Base-by-base conservation (phyloP, 2,329 filamentous ascomycete species). In the Penicillium sumatraense region DNA sequence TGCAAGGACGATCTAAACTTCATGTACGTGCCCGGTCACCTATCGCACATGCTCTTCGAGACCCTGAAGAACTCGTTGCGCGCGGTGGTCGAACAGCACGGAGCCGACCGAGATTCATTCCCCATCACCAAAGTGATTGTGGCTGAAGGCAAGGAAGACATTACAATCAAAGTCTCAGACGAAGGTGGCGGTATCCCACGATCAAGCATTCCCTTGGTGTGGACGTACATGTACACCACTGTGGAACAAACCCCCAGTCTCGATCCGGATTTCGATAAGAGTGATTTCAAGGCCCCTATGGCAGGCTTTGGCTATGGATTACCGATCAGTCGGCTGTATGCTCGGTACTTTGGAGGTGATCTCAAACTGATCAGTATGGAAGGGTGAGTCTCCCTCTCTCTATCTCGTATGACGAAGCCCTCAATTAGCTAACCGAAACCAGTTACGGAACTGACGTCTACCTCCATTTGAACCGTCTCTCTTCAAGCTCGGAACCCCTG, bases 171-270 rank as follows among this genome's bases (percentile, higher is more conserved):
- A 78, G 89, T 99, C 66, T 91, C 89, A 4, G 95, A 99, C 73
- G 95, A 99, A 77, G 95, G 95, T 56, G 95, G 95, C 61, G 95
- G 95, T 59, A 98, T 99, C 50, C 92, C 95, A 0, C 83, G 95
- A 68, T 96, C 90, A 67, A 86, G 91, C 49, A 98, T 99, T 61
- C 95, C 95, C 5, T 83, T 99, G 13, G 95, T 98, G n/a, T 99
- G 95, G 95, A 99, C 95, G 11, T 99, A 99, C 75, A 99, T 98
- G 95, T 99, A 99, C 75, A 99, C 95, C 31, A 99, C 95, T 2
- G 95, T 99, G 61, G 95, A 98, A 74, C 87, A 93, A 66, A 98
- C 95, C 20, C 95, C 95, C 13, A 96, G 88, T 70, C 80, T 99
- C 59, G 95, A 99, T 71, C 95, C 95, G 0, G 93, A 98, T 73